A percentile compares a stretch with the other conserved stretches of the same genome.
Evolutionary conservation across 495 filamentous ascomycete genomes (phyloP).

Genomic region (Chlorociboria aeruginascens): DNA sequence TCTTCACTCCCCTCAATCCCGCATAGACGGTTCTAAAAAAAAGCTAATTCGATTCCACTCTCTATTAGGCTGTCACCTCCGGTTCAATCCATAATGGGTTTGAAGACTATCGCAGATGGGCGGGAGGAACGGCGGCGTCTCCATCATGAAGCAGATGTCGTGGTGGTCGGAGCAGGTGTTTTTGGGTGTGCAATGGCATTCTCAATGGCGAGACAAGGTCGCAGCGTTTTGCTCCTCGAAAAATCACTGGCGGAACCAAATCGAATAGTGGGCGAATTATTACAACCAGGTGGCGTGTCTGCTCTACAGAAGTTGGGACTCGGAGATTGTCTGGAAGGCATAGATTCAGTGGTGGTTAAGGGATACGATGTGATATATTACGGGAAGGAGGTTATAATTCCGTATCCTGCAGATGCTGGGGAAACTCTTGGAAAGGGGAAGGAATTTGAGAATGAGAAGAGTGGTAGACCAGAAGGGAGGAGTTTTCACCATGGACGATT

Average conservation of each 20-base stretch:
- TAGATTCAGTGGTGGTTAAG: constrained; percentile 69
- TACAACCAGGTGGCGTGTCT: constrained; percentile 83
- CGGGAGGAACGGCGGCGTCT: constrained; percentile 28
- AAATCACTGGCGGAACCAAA: constrained; percentile 85
- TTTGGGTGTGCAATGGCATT: constrained; percentile 81
- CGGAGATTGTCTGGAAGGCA: constrained; percentile 70
- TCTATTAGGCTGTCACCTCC: neutral
- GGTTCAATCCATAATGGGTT: constrained; percentile 3
- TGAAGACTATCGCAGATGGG: neutral
- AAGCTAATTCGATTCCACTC: neutral
- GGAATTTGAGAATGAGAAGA: constrained; percentile 14
- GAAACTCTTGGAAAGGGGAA: neutral
- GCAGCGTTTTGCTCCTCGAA: constrained; percentile 86
- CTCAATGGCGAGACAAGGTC: constrained; percentile 70
- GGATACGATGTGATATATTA: constrained; percentile 86
- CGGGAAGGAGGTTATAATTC: constrained; percentile 63
- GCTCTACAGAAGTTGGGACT: constrained; percentile 76
- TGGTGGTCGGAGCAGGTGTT: constrained; percentile 84
- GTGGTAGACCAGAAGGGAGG: constrained; percentile 46
- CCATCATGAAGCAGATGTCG: constrained; percentile 59
- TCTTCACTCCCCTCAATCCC: neutral
- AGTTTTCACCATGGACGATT: constrained; percentile 80
- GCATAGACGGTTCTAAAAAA: neutral
- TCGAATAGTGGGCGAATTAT: constrained; percentile 88
- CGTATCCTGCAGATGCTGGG: constrained; percentile 44